Base-by-base conservation (phyloP, 2,329 filamentous ascomycete genomes). In the Helminthosporium solani region DNA sequence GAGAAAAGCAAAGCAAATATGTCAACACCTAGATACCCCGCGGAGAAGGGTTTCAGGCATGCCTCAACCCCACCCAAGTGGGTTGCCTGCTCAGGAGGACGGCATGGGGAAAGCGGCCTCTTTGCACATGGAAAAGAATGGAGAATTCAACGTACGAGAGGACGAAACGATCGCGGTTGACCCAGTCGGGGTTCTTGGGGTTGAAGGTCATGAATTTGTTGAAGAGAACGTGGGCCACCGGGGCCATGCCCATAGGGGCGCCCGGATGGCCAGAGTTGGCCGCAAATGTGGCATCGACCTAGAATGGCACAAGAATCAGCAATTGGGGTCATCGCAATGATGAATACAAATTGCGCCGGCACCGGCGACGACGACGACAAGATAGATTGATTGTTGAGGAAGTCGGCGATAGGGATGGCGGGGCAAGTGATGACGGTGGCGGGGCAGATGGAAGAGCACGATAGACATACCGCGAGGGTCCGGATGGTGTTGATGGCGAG, bases 151-250 rank as follows among this genome's bases (percentile, higher is more conserved):
- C 91, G 83, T 83, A 96, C 91, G 94, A 99, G 73, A 99, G 90
- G 54, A 99, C 90, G 71, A 99, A 99, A 74, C 94, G 88, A 78
- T 99, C 94, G 70, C 94, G 87, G 84, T 97, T 97, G 66, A 94
- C 69, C 91, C 91, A 99, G 58, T 90, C 81, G 64, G 94, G 89
- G 84, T 96, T 96, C 86, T 96, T 95, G 67, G 94, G 94, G 86
- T 97, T 99, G 84, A 96, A 99, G 74, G 78, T 95, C 90, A 99
- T 90, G 82, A 96, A 95, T 76, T 94, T 95, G 84, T 96, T 95
- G 80, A 89, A 99, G 58, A 99, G 84, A 68, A 97, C 90, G 82
- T 97, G 94, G 74, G 94, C 86, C 69, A 91, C 85, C 54, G 94
- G 92, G 69, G 94, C 94, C 89, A 97, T 82, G 71, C 83, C 85